phyloP scores from a whole-genome alignment of 2,329 filamentous ascomycete genomes.

The Purpureocillium lavendulum region DNA sequence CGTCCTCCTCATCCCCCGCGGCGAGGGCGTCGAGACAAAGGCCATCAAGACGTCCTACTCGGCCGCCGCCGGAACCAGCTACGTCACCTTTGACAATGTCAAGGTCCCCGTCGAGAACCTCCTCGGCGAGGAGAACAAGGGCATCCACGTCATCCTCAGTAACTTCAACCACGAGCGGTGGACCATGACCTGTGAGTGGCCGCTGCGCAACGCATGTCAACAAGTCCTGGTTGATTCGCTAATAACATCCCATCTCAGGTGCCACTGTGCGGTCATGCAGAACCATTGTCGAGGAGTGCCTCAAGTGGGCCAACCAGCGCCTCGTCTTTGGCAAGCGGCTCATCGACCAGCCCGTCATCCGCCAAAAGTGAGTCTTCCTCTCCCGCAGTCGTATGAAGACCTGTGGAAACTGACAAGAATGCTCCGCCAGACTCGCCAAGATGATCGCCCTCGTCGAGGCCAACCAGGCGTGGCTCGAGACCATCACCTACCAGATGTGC shows the following conservation, averaged over 20 bases:
- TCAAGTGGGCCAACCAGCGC: slow-evolving; percentile 85
- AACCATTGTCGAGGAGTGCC: slow-evolving; percentile 68
- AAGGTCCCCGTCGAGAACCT: slow-evolving; percentile 75
- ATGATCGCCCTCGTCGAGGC: slow-evolving; percentile 79
- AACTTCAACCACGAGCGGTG: slow-evolving; percentile 89
- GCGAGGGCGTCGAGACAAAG: slow-evolving; percentile 68
- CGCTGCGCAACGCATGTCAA: background rate
- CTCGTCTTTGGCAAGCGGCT: slow-evolving; percentile 77
- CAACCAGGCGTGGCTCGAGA: slow-evolving; percentile 81
- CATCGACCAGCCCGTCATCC: slow-evolving; percentile 75
- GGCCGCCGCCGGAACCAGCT: slow-evolving; percentile 68
- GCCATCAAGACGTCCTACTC: slow-evolving; percentile 78
- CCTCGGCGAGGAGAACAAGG: slow-evolving; percentile 76
- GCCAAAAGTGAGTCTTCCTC: slow-evolving; percentile 54
- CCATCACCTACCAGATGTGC: slow-evolving; percentile 81
- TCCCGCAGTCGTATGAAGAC: too few species aligned
- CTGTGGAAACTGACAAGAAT: background rate
- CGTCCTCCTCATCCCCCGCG: slow-evolving; percentile 66
- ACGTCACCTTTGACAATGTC: slow-evolving; percentile 77
- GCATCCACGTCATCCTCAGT: slow-evolving; percentile 72
- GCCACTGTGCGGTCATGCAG: slow-evolving; percentile 57
- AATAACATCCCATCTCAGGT: slow-evolving; percentile 18
- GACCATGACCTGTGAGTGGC: slow-evolving; percentile 56
- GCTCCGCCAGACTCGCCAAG: slow-evolving; percentile 55
- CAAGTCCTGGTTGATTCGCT: slow-evolving; percentile 7